Conservation (phyloP, 2,329 filamentous ascomycete species). For the Elsinoe ampelina region DNA sequence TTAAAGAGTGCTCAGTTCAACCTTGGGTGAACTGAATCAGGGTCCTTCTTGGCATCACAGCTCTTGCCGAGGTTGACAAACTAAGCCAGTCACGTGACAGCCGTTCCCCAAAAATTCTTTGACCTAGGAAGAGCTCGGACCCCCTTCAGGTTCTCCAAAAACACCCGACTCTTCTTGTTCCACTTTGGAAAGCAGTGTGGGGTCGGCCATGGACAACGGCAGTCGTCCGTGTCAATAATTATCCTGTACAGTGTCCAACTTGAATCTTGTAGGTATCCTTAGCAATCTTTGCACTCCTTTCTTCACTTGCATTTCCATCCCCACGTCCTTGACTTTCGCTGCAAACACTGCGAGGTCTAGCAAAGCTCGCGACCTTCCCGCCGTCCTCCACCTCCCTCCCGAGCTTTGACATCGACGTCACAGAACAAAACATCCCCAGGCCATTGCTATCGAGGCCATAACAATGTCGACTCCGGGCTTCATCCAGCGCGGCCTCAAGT, state of each 20-base stretch:
- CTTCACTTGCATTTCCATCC: neutral
- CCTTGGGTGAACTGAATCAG: too few relatives aligned
- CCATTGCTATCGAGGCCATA: neutral
- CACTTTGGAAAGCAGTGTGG: neutral
- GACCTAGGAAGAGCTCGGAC: neutral
- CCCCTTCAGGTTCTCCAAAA: constrained; percentile 2
- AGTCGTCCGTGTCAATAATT: neutral
- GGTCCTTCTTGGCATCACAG: too few relatives aligned
- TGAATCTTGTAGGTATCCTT: too few relatives aligned
- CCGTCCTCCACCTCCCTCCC: too few relatives aligned
- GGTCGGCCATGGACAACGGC: constrained; percentile 1
- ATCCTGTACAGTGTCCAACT: neutral
- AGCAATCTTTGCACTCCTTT: neutral
- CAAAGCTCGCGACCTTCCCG: too few relatives aligned
- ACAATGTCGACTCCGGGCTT: constrained; percentile 12
- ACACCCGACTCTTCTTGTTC: neutral
- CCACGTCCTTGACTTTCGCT: too few relatives aligned
- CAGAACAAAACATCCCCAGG: neutral
- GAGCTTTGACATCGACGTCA: neutral
- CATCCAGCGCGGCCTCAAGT: constrained; percentile 49
- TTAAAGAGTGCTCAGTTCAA: too few relatives aligned
- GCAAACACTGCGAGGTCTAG: too few relatives aligned
- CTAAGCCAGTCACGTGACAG: neutral
- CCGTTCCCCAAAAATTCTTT: neutral
- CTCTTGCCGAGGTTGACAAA: too few relatives aligned